Evolutionary conservation across 768 basidiomycete genomes (phyloP).

Genomic region (Amanita rubescens): DNA sequence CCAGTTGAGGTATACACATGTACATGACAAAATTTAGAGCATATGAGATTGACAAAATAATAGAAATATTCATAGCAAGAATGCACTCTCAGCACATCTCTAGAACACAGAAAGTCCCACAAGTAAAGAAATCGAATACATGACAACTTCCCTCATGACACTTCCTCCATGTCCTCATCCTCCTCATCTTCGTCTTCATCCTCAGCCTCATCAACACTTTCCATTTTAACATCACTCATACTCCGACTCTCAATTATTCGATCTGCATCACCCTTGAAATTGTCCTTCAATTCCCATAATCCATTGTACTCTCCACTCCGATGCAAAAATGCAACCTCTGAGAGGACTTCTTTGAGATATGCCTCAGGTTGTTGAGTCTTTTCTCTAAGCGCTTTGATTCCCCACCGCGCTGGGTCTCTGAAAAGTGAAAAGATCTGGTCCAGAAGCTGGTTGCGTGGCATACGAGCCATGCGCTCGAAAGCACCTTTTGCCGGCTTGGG

Average conservation of each 20-base stretch:
- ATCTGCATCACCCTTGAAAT: constrained; percentile 46
- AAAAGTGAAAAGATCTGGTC: constrained; percentile 78
- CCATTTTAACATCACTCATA: constrained; percentile 38
- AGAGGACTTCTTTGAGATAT: constrained; percentile 79
- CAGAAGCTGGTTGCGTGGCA: constrained; percentile 82
- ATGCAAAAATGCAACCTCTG: constrained; percentile 69
- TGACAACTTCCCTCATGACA: constrained; percentile 44
- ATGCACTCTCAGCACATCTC: too few relatives aligned
- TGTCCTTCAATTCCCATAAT: constrained; percentile 71
- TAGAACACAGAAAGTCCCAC: too few relatives aligned
- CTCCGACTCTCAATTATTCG: constrained; percentile 11
- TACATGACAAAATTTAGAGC: too few relatives aligned
- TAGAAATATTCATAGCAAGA: too few relatives aligned
- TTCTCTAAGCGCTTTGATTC: constrained; percentile 67
- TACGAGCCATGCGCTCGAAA: constrained; percentile 87
- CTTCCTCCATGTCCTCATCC: constrained; percentile 67
- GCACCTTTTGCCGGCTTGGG: constrained; percentile 59
- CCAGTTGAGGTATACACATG: too few relatives aligned
- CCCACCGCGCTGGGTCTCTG: constrained; percentile 75
- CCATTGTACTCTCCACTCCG: constrained; percentile 78
- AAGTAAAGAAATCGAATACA: too few relatives aligned
- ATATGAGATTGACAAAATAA: too few relatives aligned
- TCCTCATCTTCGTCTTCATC: constrained; percentile 56
- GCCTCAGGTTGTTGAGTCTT: constrained; percentile 81
- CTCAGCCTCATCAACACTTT: constrained; percentile 46